Evolutionary conservation across 2,329 filamentous ascomycete species (phyloP), one percentile per base, ranked within the genome.

Genomic region (Fusarium oligoseptatum): DNA sequence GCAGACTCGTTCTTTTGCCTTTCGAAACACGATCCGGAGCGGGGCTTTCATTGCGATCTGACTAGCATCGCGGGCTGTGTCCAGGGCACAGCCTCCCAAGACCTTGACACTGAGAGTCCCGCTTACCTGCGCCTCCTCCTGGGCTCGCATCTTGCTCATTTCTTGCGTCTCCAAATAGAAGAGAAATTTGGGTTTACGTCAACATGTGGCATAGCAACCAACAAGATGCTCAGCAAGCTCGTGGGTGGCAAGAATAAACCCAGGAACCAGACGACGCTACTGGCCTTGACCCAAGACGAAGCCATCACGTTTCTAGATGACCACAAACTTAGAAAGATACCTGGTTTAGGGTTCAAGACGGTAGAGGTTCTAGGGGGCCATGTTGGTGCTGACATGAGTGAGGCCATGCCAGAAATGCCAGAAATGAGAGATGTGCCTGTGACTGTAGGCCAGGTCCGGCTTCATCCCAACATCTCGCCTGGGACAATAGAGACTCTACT

Each of bases 161-260:
- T 96, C 80, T 82, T 98, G 29, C 92, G 96, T 14, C 85, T 88
- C 66, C 89, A 90, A 78, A 85, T 98, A 12, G 93, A 97, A 78
- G 86, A 91, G 55, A 87, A 94, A 55, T 92, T 92, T 78, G 94
- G 95, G 2, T 98, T 96, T 83, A 98, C 95, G 0, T 93, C 93
- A 32, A 96, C 95, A 1, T 95, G 94, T 48, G 96, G 96, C 5
- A 91, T 98, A 24, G 93, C 95, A 3, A 97, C 94, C 1, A 96
- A 93, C 79, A 98, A 98, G 82, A 83, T 96, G 6, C 86, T 98
- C 12, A 91, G 94, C 68, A 98, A 98, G 82, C 88, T 98, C 15
- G 94, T 92, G 11, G 96, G 96, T 14, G 93, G 91, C 81, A 86
- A 92, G 68, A 91, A 98, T 81, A 98, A 98, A 83, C 96, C 96